phyloP scores from a whole-genome alignment of 805 yeast genomes.

The Ogataea henricii region DNA sequence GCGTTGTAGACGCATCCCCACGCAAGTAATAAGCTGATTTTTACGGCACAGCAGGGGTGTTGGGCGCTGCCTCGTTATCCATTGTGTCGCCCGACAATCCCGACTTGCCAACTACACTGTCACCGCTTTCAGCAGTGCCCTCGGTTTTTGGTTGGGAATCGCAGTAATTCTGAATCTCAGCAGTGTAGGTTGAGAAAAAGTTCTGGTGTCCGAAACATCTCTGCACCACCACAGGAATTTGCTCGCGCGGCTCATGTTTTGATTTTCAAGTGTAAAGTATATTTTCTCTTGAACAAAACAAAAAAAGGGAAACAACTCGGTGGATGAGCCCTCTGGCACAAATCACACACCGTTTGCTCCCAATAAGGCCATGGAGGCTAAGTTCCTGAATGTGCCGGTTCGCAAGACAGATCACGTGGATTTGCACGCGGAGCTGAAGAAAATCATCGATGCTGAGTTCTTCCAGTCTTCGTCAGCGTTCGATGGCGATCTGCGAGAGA shows the following conservation, averaged over 20 bases:
- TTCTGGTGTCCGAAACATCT: conserved; percentile 1
- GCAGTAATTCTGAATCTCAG: no score
- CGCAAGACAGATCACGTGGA: conserved; percentile 38
- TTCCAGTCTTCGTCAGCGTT: conserved; percentile 38
- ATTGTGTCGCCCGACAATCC: not conserved
- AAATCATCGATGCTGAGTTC: conserved; percentile 43
- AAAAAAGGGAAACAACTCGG: no score
- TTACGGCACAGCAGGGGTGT: no score
- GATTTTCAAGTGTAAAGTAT: conserved; percentile 9
- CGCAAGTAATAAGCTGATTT: not conserved
- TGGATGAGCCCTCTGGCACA: no score
- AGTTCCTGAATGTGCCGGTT: conserved; percentile 43
- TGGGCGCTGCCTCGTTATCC: no score
- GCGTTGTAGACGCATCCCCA: not conserved
- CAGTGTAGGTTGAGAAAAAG: no score
- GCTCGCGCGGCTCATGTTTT: conserved; percentile 2
- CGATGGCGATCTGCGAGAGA: conserved; percentile 35
- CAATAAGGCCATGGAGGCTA: conserved; percentile 23
- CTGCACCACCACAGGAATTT: not conserved
- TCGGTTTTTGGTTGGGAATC: no score
- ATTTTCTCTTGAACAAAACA: not conserved
- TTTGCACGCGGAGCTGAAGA: conserved; percentile 34
- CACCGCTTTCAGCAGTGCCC: no score
- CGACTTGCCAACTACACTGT: no score
- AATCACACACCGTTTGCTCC: not conserved